phyloP scores from a whole-genome alignment of 2,329 filamentous ascomycete species.

The Mycosphaerella arachidis region DNA sequence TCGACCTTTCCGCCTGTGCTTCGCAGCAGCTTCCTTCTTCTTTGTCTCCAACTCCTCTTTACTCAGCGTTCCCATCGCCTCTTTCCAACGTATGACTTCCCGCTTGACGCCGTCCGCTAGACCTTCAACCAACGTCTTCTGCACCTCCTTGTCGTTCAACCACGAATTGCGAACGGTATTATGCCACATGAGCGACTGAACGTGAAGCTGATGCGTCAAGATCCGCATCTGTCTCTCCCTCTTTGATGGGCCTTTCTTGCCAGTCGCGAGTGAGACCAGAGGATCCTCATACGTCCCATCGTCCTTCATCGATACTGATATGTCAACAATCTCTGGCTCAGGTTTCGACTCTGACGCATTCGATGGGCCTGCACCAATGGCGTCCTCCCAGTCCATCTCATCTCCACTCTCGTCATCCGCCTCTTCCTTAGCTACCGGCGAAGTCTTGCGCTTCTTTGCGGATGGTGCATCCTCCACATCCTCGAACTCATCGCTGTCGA shows the following conservation, averaged over 20 bases:
- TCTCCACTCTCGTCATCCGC: constrained; percentile 54
- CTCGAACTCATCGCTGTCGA: constrained; percentile 48
- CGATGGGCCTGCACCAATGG: constrained; percentile 32
- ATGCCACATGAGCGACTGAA: constrained; percentile 82
- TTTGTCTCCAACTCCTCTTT: constrained; percentile 38
- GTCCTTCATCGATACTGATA: constrained; percentile 34
- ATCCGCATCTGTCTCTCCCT: constrained; percentile 73
- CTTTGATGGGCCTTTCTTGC: constrained; percentile 81
- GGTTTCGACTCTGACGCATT: constrained; percentile 9
- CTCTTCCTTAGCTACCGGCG: constrained; percentile 33
- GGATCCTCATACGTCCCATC: constrained; percentile 38
- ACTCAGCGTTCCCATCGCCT: constrained; percentile 57
- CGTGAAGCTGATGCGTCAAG: constrained; percentile 81
- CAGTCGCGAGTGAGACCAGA: constrained; percentile 38
- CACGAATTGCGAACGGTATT: constrained; percentile 82
- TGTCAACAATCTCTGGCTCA: constrained; percentile 30
- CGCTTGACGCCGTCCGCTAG: constrained; percentile 63
- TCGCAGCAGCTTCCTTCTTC: constrained; percentile 34
- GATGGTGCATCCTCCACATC: constrained; percentile 47
- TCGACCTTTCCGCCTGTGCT: constrained; percentile 36
- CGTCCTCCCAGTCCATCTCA: constrained; percentile 57
- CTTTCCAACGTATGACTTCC: constrained; percentile 69
- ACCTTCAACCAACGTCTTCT: constrained; percentile 70
- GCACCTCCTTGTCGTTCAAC: constrained; percentile 71
- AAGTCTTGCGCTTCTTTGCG: constrained; percentile 42